Evolutionary conservation across 2,329 filamentous ascomycete genomes (phyloP).

Genomic region (Botrytis squamosa): DNA sequence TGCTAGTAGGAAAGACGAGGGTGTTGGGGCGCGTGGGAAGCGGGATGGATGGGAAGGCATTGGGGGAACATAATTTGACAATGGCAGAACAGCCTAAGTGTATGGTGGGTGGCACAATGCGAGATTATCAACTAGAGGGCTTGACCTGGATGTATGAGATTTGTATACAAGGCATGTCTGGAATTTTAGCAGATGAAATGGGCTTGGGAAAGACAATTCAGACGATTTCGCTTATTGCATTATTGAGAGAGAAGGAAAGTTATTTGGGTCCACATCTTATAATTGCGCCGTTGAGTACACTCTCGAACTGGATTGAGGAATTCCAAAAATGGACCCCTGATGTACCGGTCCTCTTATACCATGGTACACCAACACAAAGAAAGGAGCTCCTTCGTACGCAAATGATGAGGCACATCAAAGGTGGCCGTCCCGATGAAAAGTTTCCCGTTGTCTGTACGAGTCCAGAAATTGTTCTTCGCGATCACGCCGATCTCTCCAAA

Average conservation of each 20-base stretch:
- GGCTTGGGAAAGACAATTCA: constrained; percentile 59
- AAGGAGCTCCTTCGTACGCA: constrained; percentile 69
- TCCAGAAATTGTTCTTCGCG: constrained; percentile 94
- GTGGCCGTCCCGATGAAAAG: constrained; percentile 55
- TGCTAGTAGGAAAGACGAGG: constrained; percentile 62
- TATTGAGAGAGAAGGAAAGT: constrained; percentile 80
- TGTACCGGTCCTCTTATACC: constrained; percentile 87
- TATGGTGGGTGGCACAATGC: constrained; percentile 85
- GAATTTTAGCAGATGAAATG: constrained; percentile 61
- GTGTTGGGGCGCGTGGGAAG: constrained; percentile 62
- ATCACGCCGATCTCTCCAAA: constrained; percentile 74
- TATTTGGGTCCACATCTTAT: constrained; percentile 87
- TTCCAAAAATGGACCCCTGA: constrained; percentile 86
- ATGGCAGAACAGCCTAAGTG: constrained; percentile 85
- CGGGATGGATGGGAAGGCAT: constrained; percentile 56
- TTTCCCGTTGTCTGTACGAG: constrained; percentile 94
- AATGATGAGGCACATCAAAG: constrained; percentile 68
- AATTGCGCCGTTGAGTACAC: constrained; percentile 83
- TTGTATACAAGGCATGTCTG: constrained; percentile 64
- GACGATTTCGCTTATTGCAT: constrained; percentile 58
- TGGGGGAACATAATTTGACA: constrained; percentile 65
- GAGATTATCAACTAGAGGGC: constrained; percentile 90
- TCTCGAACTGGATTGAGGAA: constrained; percentile 95
- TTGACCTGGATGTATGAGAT: constrained; percentile 81
- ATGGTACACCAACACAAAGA: constrained; percentile 78